phyloP scores from a whole-genome alignment of 1,284 basidiomycete species.

The Sanguinoderma infundibulare region DNA sequence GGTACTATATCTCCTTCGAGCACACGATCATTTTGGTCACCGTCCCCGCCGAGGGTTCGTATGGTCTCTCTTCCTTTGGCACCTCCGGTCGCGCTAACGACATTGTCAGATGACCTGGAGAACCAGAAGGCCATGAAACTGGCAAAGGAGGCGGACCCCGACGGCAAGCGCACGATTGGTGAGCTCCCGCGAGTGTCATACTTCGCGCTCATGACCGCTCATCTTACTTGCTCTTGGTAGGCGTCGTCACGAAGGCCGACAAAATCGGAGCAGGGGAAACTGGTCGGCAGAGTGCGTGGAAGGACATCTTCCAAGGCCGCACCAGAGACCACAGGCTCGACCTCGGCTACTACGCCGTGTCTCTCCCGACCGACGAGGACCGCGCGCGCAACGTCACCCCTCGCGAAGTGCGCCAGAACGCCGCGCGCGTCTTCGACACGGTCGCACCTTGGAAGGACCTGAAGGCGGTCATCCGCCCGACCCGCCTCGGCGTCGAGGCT shows the following conservation, averaged over 20 bases:
- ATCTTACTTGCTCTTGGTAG: constrained; percentile 34
- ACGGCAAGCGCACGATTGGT: constrained; percentile 63
- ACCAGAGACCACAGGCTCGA: constrained; percentile 39
- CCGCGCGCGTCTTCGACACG: constrained; percentile 47
- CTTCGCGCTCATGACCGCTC: no score
- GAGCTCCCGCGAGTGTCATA: neutral
- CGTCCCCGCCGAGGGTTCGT: constrained; percentile 59
- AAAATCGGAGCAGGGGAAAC: constrained; percentile 46
- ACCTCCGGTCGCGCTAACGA: neutral
- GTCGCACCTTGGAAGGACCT: constrained; percentile 55
- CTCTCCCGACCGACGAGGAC: constrained; percentile 59
- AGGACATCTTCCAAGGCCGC: constrained; percentile 49
- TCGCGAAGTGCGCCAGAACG: constrained; percentile 40
- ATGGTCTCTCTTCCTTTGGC: neutral
- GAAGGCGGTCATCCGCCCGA: constrained; percentile 5
- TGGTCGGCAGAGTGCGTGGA: constrained; percentile 46
- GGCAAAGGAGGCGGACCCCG: constrained; percentile 52
- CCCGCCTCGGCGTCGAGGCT: constrained; percentile 56
- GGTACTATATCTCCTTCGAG: constrained; percentile 41
- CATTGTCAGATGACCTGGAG: constrained; percentile 57
- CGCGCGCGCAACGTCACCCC: constrained; percentile 42
- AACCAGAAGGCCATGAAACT: constrained; percentile 58
- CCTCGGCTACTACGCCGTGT: constrained; percentile 68
- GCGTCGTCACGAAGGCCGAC: constrained; percentile 68
- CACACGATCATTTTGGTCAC: constrained; percentile 61